Percentiles rank a stretch among this genome's conserved stretches.
These are phyloP conservation scores for Russula olivacea DNA, from an alignment of 768 basidiomycete genomes.

Conservation along the genomic window DNA sequence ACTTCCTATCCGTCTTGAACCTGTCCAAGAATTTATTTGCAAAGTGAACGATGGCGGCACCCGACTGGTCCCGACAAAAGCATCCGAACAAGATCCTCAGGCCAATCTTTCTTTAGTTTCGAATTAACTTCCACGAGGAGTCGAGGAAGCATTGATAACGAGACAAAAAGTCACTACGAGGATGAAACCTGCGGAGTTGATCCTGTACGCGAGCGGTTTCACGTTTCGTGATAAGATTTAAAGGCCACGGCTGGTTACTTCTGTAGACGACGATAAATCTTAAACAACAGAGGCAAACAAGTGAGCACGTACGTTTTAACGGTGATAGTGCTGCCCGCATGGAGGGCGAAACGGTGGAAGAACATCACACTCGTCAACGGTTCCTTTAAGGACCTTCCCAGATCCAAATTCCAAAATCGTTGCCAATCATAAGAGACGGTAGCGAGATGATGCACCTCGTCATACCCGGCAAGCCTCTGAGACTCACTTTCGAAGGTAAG, in stretches of 20 bases:
- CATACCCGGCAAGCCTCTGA: not conserved
- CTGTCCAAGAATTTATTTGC: not conserved
- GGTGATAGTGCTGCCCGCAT: not conserved
- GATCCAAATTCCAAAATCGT: not conserved
- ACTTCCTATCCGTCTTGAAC: not conserved
- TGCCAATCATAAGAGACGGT: not conserved
- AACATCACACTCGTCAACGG: not conserved
- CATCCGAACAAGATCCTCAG: not conserved
- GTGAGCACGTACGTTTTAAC: not conserved
- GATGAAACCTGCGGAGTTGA: not conserved
- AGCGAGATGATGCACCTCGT: not conserved
- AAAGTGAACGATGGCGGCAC: not conserved
- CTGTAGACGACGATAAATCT: not conserved
- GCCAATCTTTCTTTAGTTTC: not conserved
- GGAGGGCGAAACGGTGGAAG: not conserved
- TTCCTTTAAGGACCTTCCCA: not conserved
- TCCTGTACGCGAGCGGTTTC: rapidly evolving
- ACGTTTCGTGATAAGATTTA: not conserved
- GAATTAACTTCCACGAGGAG: not conserved
- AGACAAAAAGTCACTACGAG: not conserved
- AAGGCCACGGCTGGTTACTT: not conserved
- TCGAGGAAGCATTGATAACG: not conserved
- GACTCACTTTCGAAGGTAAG: not conserved
- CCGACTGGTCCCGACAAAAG: not conserved
- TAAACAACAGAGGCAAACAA: not conserved